Percentiles rank a stretch among this genome's conserved stretches.
Conservation (phyloP, 2,329 filamentous ascomycete species). For the Xylariaceae sp. region DNA sequence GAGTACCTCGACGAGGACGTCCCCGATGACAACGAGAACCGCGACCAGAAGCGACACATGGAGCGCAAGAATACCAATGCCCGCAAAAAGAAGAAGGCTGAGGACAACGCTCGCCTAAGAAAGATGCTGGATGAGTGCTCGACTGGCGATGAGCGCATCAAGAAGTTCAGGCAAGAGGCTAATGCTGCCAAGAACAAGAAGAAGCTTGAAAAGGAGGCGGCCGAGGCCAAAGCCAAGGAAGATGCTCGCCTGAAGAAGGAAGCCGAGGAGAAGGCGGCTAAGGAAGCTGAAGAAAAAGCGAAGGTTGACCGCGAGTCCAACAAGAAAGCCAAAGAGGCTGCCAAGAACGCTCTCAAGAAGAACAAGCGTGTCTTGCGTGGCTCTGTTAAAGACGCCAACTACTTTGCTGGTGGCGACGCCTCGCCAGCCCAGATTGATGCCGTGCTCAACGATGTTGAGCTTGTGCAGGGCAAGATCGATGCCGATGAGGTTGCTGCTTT, state of each 20-base stretch:
- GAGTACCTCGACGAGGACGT: conserved; percentile 99
- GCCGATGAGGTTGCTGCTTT: conserved; percentile 87
- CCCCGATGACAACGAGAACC: conserved; percentile 97
- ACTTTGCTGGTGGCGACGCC: conserved; percentile 78
- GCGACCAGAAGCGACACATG: conserved; percentile 97
- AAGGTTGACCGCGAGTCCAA: conserved; percentile 82
- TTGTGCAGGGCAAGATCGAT: conserved; percentile 86
- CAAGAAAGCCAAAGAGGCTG: conserved; percentile 98
- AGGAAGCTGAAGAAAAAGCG: conserved; percentile 84
- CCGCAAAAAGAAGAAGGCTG: conserved; percentile 99
- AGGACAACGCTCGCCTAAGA: conserved; percentile 91
- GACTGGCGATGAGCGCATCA: conserved; percentile 90
- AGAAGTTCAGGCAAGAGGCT: conserved; percentile 92
- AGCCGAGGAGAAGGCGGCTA: conserved; percentile 78
- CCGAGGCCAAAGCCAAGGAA: conserved; percentile 84
- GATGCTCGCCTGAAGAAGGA: conserved; percentile 85
- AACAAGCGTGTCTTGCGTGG: conserved; percentile 97
- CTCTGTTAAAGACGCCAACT: conserved; percentile 96
- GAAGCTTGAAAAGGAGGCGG: conserved; percentile 86
- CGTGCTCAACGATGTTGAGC: conserved; percentile 85
- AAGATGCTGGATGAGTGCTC: conserved; percentile 88
- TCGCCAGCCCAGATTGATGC: conserved; percentile 80
- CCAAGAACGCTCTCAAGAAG: conserved; percentile 99
- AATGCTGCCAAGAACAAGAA: conserved; percentile 97
- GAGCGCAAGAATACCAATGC: conserved; percentile 98